Evolutionary conservation across 2,329 filamentous ascomycete species (phyloP), one percentile per base, ranked within the genome.

Genomic region (Penicillium freii): DNA sequence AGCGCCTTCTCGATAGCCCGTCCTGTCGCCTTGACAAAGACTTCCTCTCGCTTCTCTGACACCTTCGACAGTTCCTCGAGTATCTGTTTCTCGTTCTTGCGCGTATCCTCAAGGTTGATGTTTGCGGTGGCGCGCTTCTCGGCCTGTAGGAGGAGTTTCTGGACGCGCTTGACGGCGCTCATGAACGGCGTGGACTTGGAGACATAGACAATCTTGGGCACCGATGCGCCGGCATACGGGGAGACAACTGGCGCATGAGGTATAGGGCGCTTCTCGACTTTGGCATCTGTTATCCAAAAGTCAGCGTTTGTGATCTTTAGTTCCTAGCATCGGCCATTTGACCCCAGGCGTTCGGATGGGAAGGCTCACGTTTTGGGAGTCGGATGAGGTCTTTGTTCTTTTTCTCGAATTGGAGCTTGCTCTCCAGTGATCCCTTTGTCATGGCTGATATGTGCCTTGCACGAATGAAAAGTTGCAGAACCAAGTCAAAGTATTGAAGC

Each of bases 1-100:
- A 87, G 67, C 15, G 81, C 83, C 68, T 82, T 80, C 56, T 80
- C 75, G 61, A 87, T 85, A 38, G 84, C 84, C 50, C 81, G 78
- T 5, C 84, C 84, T 10, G 82, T 84, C 5, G 81, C 85, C 67
- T 86, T 87, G 29, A 87, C 66, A 60, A 81, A 76, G 1, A 87
- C 80, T 45, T 80, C 77, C 62, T 86, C 83, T 36, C 77, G 65
- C 44, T 69, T 64, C 34, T 76, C 72, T 17, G 72, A 70, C 0
- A 64, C 68, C 46, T 70, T 67, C 49, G 63, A 70, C 25, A 77
- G 59, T 52, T 67, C 65, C 8, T 65, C 68, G 29, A 73, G 63
- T 38, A 70, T 71, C 57, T 71, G 66, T 33, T 71, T 68, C 33
- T 72, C 70, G 6, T 62, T 67, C 44, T 62, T 64, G 39, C 69